A percentile compares a stretch with the other conserved stretches of the same genome.
Evolutionary conservation across 2,329 filamentous ascomycete species (phyloP).

Genomic region (Aspergillus felis): DNA sequence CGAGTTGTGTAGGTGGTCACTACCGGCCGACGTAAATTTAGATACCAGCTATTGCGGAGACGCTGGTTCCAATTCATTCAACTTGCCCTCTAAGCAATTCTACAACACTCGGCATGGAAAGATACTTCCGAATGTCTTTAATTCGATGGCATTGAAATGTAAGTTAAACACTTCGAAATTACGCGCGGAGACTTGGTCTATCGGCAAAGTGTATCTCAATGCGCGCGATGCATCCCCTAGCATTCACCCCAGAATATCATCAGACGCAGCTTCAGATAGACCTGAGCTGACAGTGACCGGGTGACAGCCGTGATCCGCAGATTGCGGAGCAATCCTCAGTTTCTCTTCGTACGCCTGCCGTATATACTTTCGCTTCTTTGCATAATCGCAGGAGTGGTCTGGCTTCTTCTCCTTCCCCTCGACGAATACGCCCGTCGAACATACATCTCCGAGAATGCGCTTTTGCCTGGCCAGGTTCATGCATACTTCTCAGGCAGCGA

Average conservation of each 20-base stretch:
- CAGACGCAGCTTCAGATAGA: constrained; percentile 10
- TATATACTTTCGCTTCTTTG: constrained; percentile 84
- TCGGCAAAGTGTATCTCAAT: not conserved
- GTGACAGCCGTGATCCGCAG: constrained; percentile 38
- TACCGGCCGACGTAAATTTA: constrained; percentile 30
- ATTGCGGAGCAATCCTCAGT: constrained; percentile 73
- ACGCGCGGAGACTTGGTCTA: not conserved
- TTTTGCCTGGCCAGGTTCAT: constrained; percentile 92
- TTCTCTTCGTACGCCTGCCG: constrained; percentile 69
- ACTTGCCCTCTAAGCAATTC: not conserved
- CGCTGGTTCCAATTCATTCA: constrained; percentile 1
- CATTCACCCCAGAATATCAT: constrained; percentile 12
- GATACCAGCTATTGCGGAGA: constrained; percentile 3
- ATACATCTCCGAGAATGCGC: constrained; percentile 96
- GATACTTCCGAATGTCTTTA: constrained; percentile 22
- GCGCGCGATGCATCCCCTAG: not conserved
- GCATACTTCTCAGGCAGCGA: constrained; percentile 97
- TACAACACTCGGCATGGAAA: constrained; percentile 18
- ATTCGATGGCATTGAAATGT: constrained; percentile 40
- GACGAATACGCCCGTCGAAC: constrained; percentile 87
- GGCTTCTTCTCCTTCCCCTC: constrained; percentile 85
- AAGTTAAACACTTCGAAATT: constrained; percentile 12
- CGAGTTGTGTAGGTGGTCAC: constrained; percentile 29
- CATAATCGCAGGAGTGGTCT: constrained; percentile 78
- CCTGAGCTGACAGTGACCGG: constrained; percentile 15